Evolutionary conservation across 2,329 filamentous ascomycete genomes (phyloP), one percentile per base, ranked within the genome.

Genomic region (Thielaviopsis ethacetica): DNA sequence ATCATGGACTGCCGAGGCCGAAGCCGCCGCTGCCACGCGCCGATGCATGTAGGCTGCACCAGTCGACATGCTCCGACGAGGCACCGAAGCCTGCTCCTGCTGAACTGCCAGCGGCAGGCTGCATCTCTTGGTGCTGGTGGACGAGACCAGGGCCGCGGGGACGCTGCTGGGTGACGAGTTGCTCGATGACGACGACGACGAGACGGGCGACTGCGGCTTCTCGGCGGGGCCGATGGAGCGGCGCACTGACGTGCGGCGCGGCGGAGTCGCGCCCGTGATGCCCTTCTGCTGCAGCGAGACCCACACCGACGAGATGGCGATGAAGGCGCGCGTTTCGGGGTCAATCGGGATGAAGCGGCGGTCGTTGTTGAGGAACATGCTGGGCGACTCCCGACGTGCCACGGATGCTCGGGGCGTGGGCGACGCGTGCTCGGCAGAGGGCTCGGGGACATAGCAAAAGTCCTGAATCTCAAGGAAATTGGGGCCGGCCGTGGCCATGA

Each of bases 391-490:
- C 22, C 30, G 56, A 7, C 34, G 54, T 12, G 57, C 53, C 10
- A 61, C 54, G 2, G 59, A 61, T 9, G 57, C 26, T 24, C 53
- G 47, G 12, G 56, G 59, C 3, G 38, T 38, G 6, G 38, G 49
- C 17, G 24, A 51, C 12, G 53, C 22, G n/a, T 53, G 55, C 12
- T 61, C 44, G n/a, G n/a, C 24, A 3, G 53, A 38, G 22, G 53
- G 47, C 5, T 59, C 56, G 5, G 59, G 59, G 1, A 61, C 47
- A 54, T 55, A 59, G 53, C 56, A 61, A 56, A 56, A 61, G 63
- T 91, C 83, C 61, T 82, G 79, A 54, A 91, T 79, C 55, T 88
- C 82, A 30, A 91, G 77, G 13, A 76, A 79, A 4, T 76, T 75
- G 13, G 76, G 76, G 3, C 79, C 83, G 52, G 91, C 74, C 1